Evolutionary conservation across 1,284 basidiomycete species (phyloP).

Genomic region (Apiotrichum laibachii): DNA sequence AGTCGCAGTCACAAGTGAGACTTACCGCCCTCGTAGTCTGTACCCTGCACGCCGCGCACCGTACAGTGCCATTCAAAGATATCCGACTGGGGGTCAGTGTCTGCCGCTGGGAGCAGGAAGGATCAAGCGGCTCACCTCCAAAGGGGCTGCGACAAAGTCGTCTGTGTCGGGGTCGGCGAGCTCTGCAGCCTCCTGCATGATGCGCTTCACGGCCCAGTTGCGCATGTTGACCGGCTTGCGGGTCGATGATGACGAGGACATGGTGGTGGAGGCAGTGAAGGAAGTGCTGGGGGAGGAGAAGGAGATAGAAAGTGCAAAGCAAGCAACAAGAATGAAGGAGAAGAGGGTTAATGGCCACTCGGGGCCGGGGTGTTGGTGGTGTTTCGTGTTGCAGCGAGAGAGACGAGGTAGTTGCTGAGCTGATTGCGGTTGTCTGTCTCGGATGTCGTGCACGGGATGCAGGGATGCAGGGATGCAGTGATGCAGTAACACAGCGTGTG

Average conservation of each 20-base stretch:
- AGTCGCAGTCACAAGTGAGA: background rate
- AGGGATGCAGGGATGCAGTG: no score
- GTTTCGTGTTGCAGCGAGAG: no score
- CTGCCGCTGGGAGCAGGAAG: background rate
- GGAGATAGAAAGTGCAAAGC: no score
- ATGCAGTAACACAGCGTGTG: no score
- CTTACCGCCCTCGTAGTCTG: slow-evolving; percentile 84
- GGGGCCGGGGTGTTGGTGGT: no score
- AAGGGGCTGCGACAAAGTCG: slow-evolving; percentile 64
- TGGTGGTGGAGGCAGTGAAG: background rate
- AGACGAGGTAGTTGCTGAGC: no score
- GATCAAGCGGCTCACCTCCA: slow-evolving; percentile 64
- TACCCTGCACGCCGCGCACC: slow-evolving; percentile 77
- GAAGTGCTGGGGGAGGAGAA: no score
- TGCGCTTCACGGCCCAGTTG: slow-evolving; percentile 78
- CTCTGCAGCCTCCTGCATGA: slow-evolving; percentile 92
- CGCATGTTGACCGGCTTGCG: slow-evolving; percentile 39
- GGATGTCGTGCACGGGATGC: no score
- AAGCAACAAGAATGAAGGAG: no score
- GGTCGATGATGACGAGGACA: background rate
- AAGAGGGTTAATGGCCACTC: no score
- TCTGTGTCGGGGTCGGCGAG: slow-evolving; percentile 53
- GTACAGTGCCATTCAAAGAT: slow-evolving; percentile 92
- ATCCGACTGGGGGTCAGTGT: slow-evolving; percentile 31
- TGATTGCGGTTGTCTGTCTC: no score